Evolutionary conservation across 805 yeast genomes (phyloP), one percentile per base, ranked within the genome.

Genomic region (Priceomyces castillae): DNA sequence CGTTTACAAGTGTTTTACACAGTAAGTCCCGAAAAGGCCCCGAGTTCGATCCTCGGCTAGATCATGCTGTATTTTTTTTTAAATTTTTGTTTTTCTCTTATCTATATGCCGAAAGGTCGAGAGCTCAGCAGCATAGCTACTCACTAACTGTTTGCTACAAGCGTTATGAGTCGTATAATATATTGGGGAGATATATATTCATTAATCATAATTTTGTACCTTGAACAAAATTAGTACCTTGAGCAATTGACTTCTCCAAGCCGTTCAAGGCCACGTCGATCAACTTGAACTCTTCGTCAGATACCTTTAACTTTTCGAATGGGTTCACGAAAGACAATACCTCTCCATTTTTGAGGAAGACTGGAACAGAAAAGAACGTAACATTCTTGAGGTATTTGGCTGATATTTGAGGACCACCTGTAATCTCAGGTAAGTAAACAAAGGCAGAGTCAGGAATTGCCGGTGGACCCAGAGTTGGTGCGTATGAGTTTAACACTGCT

Each of bases 401-500:
- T 9, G 73, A 63, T 35, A 77, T 64, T 39, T 60, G 57, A 26
- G 64, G 56, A 26, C 84, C 87, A 36, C 74, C 70, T 31, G 65
- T 65, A 18, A 78, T 56, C 15, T 79, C 82, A 11, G 80, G 78
- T 49, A 84, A 73, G 56, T 78, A 78, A 25, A 77, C 60, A 54
- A 70, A 77, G 2, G 80, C 68, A 7, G 78, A 70, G 48, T 77
- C 81, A 4, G 77, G 72, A 14, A 69, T 43, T 15, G 22, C 41
- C 14, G 46, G 18, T 6, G 46, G 26, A 34, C 37, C 37, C 15
- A 16, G 37, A n/a, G n/a, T 5, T 15, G 52, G 30, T 4, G 51
- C 40, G 38, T 57, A 46, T 2, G 75, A 71, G 49, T 58, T 58
- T 54, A 71, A 59, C 46, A 71, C 65, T 54, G 73, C 60, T 50